Evolutionary conservation across 2,329 filamentous ascomycete species (phyloP), one percentile per base, ranked within the genome.

Genomic region (Neonectria magnoliae): DNA sequence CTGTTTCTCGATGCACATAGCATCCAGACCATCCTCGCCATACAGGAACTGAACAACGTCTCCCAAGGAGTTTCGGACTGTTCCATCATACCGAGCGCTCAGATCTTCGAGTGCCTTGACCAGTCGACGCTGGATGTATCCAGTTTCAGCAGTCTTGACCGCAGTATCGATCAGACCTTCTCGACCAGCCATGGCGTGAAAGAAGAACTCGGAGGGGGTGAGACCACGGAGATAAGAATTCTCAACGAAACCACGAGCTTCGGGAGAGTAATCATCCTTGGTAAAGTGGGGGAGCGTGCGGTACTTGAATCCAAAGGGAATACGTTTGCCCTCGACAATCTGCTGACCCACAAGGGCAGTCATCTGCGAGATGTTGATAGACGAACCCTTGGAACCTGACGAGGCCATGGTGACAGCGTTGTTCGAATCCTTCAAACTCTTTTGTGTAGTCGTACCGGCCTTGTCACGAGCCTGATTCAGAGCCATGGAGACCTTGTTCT

Each of bases 321-420:
- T 97, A 84, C 96, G 96, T 82, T 97, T 97, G 75, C 96, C 97
- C 82, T 99, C 96, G 9, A 99, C 94, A 69, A 97, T 97, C 79
- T 99, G 97, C 79, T 99, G 96, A 70, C 97, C 96, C 65, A 99
- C 97, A 69, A 98, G 88, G 27, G 96, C 96, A 67, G 94, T 97
- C 96, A 99, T 99, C 81, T 99, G 96, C 16, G 97, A 98, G 74
- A 99, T 98, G 79, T 99, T 99, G 85, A 99, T 98, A 13, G 93
- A 95, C 2, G 96, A 98, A 78, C 96, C 96, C 85, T 99, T 99
- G 72, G 97, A 99, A 75, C 96, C 96, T 64, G 96, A 98, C 57
- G 91, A 90, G 65, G 97, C 94, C 93, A 98, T 99, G 76, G 94
- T 93, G 59, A 97, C 93, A 55, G 95, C 95, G 75, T 98, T 98